These are phyloP conservation scores for Sclerotinia borealis DNA, from an alignment of 2,329 filamentous ascomycete genomes.

Conservation along the genomic window DNA sequence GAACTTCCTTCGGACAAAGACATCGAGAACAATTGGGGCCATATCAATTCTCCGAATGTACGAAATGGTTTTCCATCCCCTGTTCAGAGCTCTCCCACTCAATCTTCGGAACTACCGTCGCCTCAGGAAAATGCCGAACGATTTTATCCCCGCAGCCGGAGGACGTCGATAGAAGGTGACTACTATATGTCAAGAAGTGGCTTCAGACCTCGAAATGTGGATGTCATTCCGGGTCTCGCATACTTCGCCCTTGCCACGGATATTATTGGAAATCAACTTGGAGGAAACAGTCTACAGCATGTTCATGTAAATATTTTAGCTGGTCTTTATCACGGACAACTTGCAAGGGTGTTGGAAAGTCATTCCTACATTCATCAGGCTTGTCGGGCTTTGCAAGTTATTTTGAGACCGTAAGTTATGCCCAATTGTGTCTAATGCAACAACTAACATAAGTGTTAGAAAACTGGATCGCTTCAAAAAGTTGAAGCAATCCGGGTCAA, in stretches of 20 bases:
- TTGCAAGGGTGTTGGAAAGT: slow-evolving; percentile 82
- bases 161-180: slow-evolving; percentile 43
- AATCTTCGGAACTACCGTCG: slow-evolving; percentile 42
- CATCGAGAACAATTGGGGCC: slow-evolving; percentile 17
- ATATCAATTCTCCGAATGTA: slow-evolving; percentile 27
- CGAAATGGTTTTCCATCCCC: slow-evolving; percentile 51
- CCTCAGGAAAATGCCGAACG: slow-evolving; percentile 42
- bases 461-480: slow-evolving; percentile 37
- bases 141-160: slow-evolving; percentile 36
- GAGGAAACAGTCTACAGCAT: slow-evolving; percentile 74
- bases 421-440: not conserved
- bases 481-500: slow-evolving; percentile 25
- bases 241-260: slow-evolving; percentile 85
- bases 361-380: slow-evolving; percentile 56
- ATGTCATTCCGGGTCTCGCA: slow-evolving; percentile 80
- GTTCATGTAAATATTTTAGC: slow-evolving; percentile 82
- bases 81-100: slow-evolving; percentile 47
- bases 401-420: slow-evolving; percentile 56
- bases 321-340: slow-evolving; percentile 81
- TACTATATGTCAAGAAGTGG: slow-evolving; percentile 21
- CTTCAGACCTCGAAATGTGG: slow-evolving; percentile 55
- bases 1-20: slow-evolving; percentile 46
- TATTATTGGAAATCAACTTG: slow-evolving; percentile 76
- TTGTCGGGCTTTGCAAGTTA: slow-evolving; percentile 56
- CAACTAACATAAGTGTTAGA: slow-evolving; percentile 16